These are phyloP conservation scores for Phytophthora sp. DNA, from an alignment of 352 stramenopile species.

Conservation along the genomic window DNA sequence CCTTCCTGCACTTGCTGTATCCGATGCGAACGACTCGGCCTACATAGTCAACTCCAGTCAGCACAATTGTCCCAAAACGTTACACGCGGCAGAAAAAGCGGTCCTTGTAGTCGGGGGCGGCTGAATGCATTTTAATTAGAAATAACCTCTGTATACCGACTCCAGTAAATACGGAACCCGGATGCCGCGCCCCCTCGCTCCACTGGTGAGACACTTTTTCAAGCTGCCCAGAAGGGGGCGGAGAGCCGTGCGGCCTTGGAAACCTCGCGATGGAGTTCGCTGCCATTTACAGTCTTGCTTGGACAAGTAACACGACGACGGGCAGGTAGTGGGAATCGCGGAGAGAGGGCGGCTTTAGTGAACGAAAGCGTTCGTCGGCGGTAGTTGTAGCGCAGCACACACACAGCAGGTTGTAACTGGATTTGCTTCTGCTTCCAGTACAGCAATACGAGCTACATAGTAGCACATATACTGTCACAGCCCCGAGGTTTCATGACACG, in stretches of 20 bases:
- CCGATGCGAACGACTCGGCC: too few relatives aligned
- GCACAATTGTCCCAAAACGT: slow-evolving; percentile 41
- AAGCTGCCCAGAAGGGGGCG: slow-evolving; percentile 36
- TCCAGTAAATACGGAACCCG: neutral
- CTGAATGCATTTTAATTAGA: neutral
- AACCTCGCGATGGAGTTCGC: slow-evolving; percentile 21
- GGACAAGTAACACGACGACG: slow-evolving; percentile 35
- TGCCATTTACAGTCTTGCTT: slow-evolving; percentile 42
- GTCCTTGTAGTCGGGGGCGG: slow-evolving; percentile 19
- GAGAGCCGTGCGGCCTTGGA: slow-evolving; percentile 41
- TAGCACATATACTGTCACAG: slow-evolving; percentile 5
- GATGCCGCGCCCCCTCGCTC: slow-evolving; percentile 30
- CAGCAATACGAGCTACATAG: neutral
- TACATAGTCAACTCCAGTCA: slow-evolving; percentile 43
- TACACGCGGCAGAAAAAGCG: slow-evolving; percentile 10
- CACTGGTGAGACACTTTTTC: slow-evolving; percentile 38
- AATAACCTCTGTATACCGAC: neutral
- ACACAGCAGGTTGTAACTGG: slow-evolving; percentile 30
- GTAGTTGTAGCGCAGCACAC: slow-evolving; percentile 21
- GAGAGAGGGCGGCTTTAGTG: slow-evolving; percentile 16
- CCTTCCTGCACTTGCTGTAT: slow-evolving; percentile 3
- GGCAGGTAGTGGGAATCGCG: slow-evolving; percentile 9
- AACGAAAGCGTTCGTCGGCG: slow-evolving; percentile 16
- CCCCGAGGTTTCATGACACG: slow-evolving; percentile 35
- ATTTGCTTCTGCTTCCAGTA: slow-evolving; percentile 24